These are phyloP conservation scores for Adansonia gregorii DNA, from an alignment of 441 rosid species.

Conservation along the genomic window DNA sequence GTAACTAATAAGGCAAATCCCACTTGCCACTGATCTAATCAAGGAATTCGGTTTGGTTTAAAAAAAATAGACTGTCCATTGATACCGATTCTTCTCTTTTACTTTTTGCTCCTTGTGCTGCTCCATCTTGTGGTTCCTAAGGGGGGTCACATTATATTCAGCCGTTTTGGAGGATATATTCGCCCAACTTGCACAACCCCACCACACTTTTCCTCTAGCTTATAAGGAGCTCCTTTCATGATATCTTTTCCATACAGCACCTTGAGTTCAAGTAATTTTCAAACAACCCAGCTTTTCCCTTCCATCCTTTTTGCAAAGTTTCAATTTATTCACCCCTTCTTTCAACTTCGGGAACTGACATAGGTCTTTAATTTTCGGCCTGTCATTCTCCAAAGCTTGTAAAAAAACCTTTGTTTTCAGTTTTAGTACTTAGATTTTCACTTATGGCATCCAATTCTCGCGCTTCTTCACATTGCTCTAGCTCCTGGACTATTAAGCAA, in stretches of 20 bases:
- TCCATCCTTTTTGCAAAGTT: background rate
- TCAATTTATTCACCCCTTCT: slow-evolving; percentile 14
- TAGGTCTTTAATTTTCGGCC: slow-evolving; percentile 2
- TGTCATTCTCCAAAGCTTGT: slow-evolving; percentile 26
- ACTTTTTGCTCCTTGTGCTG: slow-evolving; percentile 38
- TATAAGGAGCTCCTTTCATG: slow-evolving; percentile 53
- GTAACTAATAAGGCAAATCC: slow-evolving; percentile 24
- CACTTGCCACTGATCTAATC: slow-evolving; percentile 33
- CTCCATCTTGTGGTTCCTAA: slow-evolving; percentile 53
- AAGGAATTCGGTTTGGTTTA: slow-evolving; percentile 35
- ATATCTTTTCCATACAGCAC: slow-evolving; percentile 35
- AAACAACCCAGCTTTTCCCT: slow-evolving; percentile 24
- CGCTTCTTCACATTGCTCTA: slow-evolving; percentile 40
- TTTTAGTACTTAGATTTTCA: background rate
- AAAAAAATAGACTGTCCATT: slow-evolving; percentile 25
- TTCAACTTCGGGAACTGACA: background rate
- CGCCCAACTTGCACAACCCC: slow-evolving; percentile 67
- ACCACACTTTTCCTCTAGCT: slow-evolving; percentile 47
- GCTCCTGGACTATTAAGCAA: slow-evolving; percentile 58
- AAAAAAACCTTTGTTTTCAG: slow-evolving; percentile 7
- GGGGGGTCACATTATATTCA: slow-evolving; percentile 47
- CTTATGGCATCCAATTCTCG: slow-evolving; percentile 63
- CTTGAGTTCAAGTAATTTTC: slow-evolving; percentile 33
- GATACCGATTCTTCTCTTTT: slow-evolving; percentile 44
- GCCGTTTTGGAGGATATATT: slow-evolving; percentile 53